These are phyloP conservation scores for Microcyclosporella mali DNA, from an alignment of 2,329 filamentous ascomycete species.

Conservation along the genomic window DNA sequence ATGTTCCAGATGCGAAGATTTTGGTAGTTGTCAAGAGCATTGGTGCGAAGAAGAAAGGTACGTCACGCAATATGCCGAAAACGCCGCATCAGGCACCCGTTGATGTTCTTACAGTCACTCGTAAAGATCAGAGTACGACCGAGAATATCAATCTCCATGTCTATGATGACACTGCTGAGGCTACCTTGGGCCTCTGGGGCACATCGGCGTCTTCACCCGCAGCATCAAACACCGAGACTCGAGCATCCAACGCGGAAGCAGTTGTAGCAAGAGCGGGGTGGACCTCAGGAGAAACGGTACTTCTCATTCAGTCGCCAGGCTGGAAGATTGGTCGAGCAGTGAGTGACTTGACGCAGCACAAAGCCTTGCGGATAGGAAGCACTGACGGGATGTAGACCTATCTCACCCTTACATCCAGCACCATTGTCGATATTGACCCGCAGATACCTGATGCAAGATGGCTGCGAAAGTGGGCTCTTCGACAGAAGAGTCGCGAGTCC, in stretches of 20 bases:
- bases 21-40: conserved; percentile 55
- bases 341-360: neutral
- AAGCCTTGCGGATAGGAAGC: neutral
- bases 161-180: conserved; percentile 53
- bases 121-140: conserved; percentile 41
- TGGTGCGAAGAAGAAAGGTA: conserved; percentile 47
- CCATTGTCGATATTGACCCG: conserved; percentile 52
- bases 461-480: conserved; percentile 46
- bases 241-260: conserved; percentile 7
- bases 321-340: conserved; percentile 29
- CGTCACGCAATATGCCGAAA: neutral
- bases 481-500: conserved; percentile 45
- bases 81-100: neutral
- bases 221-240: conserved; percentile 1
- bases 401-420: conserved; percentile 38
- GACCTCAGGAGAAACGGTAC: conserved; percentile 28
- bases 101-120: conserved; percentile 35
- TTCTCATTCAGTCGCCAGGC: conserved; percentile 28
- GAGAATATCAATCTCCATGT: conserved; percentile 48
- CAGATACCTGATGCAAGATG: conserved; percentile 48
- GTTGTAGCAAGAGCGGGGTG: conserved; percentile 14
- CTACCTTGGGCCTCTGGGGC: conserved; percentile 51
- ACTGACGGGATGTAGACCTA: conserved; percentile 17
- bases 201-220: conserved; percentile 36
- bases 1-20: conserved; percentile 47